Evolutionary conservation across 345 rosid species (phyloP).

Genomic region (Salix purpurea): DNA sequence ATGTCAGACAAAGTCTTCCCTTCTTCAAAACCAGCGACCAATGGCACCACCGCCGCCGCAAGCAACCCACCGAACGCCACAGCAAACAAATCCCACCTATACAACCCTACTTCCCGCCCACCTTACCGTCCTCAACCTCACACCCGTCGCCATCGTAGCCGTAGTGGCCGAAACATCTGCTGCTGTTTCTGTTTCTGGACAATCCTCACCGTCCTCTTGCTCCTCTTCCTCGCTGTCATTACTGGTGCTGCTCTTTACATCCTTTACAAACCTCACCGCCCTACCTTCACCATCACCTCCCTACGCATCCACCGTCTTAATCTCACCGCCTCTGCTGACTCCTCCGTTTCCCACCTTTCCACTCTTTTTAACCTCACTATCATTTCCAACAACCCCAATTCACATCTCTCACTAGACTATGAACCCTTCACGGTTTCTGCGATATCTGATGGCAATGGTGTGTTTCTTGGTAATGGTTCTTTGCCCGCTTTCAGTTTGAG

Average conservation of each 20-base stretch:
- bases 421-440: constrained; percentile 51
- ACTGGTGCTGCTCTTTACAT: constrained; percentile 71
- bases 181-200: constrained; percentile 93
- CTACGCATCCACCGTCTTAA: constrained; percentile 68
- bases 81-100: constrained; percentile 41
- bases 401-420: constrained; percentile 65
- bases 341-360: constrained; percentile 58
- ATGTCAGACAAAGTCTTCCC: constrained; percentile 80
- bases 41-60: constrained; percentile 17
- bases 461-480: constrained; percentile 66
- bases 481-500: constrained; percentile 50
- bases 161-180: constrained; percentile 58
- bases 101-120: constrained; percentile 56
- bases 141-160: constrained; percentile 47
- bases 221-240: constrained; percentile 58
- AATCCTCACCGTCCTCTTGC: constrained; percentile 49
- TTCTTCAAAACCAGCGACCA: constrained; percentile 33
- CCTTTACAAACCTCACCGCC: constrained; percentile 76
- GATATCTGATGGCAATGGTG: constrained; percentile 34
- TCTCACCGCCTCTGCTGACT: constrained; percentile 61
- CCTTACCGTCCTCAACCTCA: constrained; percentile 58
- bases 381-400: constrained; percentile 66
- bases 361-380: constrained; percentile 78
- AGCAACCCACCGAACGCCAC: constrained; percentile 13
- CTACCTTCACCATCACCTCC: constrained; percentile 59